phyloP scores from a whole-genome alignment of 1,284 basidiomycete species.

The Coniferiporia sulphurascens region DNA sequence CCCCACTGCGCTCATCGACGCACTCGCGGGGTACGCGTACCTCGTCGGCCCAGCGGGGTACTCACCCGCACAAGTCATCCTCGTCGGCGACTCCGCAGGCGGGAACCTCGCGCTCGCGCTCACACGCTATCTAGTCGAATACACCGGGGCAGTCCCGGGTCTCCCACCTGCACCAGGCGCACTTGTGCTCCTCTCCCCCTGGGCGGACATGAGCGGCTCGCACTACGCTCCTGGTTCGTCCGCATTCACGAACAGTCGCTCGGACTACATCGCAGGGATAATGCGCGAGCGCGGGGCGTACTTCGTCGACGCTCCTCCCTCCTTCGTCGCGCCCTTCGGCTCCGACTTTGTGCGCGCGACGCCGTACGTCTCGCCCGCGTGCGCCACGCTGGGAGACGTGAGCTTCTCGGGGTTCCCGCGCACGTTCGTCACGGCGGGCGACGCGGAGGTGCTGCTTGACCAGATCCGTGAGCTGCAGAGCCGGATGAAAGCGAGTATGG shows the following conservation, averaged over 20 bases:
- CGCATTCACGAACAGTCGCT: slow-evolving; percentile 21
- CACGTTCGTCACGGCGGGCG: slow-evolving; percentile 51
- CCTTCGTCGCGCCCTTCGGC: slow-evolving; percentile 30
- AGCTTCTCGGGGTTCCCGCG: slow-evolving; percentile 47
- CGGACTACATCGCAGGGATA: slow-evolving; percentile 10
- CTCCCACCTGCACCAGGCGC: slow-evolving; percentile 43
- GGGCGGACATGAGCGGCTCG: slow-evolving; percentile 45
- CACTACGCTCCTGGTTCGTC: slow-evolving; percentile 32
- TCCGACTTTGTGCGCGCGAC: slow-evolving; percentile 25
- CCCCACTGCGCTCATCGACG: slow-evolving; percentile 46
- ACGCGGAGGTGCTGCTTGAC: slow-evolving; percentile 48
- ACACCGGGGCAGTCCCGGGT: too few species aligned
- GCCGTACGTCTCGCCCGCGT: slow-evolving; percentile 52
- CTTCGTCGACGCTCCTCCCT: not conserved
- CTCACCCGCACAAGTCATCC: slow-evolving; percentile 38
- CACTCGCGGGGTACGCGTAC: slow-evolving; percentile 41
- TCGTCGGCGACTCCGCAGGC: slow-evolving; percentile 54
- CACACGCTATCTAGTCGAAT: slow-evolving; percentile 27
- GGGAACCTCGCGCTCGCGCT: slow-evolving; percentile 46
- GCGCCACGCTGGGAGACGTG: slow-evolving; percentile 31
- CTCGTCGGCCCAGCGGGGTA: slow-evolving; percentile 36
- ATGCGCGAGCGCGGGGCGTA: not conserved
- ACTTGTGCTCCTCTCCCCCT: slow-evolving; percentile 55
- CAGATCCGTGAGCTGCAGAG: slow-evolving; percentile 40
- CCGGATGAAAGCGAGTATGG: slow-evolving; percentile 32